phyloP scores from a whole-genome alignment of 495 filamentous ascomycete species.

The Aeminium ludgeri region DNA sequence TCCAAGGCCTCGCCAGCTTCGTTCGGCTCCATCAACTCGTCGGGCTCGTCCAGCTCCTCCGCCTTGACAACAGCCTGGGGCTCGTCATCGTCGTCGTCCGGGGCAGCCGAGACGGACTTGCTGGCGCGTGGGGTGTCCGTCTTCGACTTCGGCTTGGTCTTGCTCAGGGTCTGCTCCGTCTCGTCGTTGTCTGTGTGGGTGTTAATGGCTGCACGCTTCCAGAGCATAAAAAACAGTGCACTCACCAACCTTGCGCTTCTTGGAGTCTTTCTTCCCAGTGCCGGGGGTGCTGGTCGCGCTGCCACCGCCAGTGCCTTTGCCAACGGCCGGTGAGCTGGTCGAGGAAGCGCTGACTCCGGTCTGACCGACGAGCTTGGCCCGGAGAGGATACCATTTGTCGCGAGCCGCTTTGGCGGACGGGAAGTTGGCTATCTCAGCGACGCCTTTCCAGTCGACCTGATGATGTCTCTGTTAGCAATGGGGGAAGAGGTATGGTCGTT shows the following conservation, averaged over 20 bases:
- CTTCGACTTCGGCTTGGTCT: background rate
- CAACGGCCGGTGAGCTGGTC: too few relatives aligned
- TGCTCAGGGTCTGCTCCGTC: background rate
- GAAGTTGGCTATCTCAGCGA: constrained; percentile 3
- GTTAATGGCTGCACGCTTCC: too few relatives aligned
- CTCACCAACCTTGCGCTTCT: too few relatives aligned
- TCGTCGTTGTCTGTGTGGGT: background rate
- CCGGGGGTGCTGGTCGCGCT: too few relatives aligned
- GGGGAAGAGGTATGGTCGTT: background rate
- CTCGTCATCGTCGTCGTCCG: background rate
- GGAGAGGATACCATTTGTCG: background rate
- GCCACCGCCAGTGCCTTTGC: too few relatives aligned
- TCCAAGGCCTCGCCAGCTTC: constrained; percentile 1
- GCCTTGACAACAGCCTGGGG: background rate
- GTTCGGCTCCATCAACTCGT: constrained; percentile 5
- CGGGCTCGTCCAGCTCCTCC: background rate
- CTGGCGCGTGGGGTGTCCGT: background rate
- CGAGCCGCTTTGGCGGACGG: constrained; percentile 1
- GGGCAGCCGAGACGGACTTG: background rate
- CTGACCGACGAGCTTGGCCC: constrained; percentile 3
- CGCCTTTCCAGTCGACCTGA: constrained; percentile 5
- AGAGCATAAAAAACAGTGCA: too few relatives aligned
- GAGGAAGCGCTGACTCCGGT: too few relatives aligned
- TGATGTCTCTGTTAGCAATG: background rate
- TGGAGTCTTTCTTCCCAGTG: too few relatives aligned